A percentile compares a stretch with the other conserved stretches of the same genome.
Conservation (phyloP, 2,329 filamentous ascomycete genomes). For the Furcasterigmium sp. region DNA sequence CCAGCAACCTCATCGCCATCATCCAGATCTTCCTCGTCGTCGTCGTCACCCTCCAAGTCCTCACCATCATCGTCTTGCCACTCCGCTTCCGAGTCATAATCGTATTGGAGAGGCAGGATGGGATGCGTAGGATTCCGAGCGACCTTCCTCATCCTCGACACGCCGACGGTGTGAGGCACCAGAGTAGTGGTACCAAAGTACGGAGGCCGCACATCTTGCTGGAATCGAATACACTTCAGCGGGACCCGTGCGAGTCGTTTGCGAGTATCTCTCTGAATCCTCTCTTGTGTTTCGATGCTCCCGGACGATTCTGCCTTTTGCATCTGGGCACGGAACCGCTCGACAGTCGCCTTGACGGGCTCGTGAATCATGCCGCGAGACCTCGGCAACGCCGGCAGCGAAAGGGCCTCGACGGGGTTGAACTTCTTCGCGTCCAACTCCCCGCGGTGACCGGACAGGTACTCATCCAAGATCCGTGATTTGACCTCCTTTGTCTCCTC, state of each 20-base stretch:
- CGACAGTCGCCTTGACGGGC: constrained; percentile 58
- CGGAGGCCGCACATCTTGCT: constrained; percentile 60
- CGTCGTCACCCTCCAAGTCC: constrained; percentile 62
- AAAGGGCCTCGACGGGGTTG: constrained; percentile 39
- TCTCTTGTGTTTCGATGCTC: constrained; percentile 28
- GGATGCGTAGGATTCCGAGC: constrained; percentile 49
- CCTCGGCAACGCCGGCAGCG: constrained; percentile 30
- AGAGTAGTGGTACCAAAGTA: constrained; percentile 72
- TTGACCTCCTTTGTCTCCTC: constrained; percentile 47
- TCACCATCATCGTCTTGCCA: constrained; percentile 76
- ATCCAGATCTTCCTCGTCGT: constrained; percentile 63
- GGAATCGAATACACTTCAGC: constrained; percentile 58
- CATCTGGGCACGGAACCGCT: constrained; percentile 43
- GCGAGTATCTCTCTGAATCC: constrained; percentile 25
- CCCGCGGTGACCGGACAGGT: constrained; percentile 35
- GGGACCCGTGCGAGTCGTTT: constrained; percentile 47
- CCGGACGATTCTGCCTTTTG: constrained; percentile 27
- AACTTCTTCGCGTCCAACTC: constrained; percentile 21
- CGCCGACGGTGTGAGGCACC: constrained; percentile 39
- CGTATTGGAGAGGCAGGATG: constrained; percentile 66
- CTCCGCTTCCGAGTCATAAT: constrained; percentile 81
- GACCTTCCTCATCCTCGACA: constrained; percentile 41
- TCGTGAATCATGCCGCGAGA: constrained; percentile 42
- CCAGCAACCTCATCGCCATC: constrained; percentile 85
- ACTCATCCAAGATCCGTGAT: constrained; percentile 46